These are phyloP conservation scores for Nothophoma quercina DNA, from an alignment of 2,329 filamentous ascomycete species.

Conservation along the genomic window DNA sequence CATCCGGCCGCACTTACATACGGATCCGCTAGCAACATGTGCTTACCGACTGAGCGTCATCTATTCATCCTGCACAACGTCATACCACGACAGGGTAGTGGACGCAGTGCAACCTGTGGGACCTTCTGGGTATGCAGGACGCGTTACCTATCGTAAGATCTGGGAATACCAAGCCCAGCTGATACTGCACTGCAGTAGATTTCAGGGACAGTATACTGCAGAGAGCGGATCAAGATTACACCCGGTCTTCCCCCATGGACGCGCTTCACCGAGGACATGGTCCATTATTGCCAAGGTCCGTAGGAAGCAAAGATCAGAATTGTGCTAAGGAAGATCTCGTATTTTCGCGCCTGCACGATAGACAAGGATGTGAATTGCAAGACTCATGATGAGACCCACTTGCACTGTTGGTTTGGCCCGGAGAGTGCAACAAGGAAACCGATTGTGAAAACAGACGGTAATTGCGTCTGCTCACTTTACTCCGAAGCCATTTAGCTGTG, in stretches of 20 bases:
- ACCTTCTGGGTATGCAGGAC: not conserved
- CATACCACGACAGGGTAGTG: conserved; percentile 6
- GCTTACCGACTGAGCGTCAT: not conserved
- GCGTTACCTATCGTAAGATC: conserved; percentile 13
- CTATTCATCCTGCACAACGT: not conserved
- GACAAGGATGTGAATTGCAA: conserved; percentile 5
- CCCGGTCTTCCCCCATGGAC: conserved; percentile 1
- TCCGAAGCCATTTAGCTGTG: not conserved
- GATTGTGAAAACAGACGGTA: not conserved
- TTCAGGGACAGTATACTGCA: not conserved
- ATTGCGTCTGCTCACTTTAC: not conserved
- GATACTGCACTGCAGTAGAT: conserved; percentile 5
- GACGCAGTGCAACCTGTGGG: conserved; percentile 7
- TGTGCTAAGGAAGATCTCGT: conserved; percentile 5
- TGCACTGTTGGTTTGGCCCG: not conserved
- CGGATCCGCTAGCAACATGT: not conserved
- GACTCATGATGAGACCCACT: conserved; percentile 3
- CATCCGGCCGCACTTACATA: not conserved
- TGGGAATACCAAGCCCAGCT: not conserved
- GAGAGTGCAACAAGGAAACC: not conserved
- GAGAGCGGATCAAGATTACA: not conserved
- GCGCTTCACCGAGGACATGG: not conserved
- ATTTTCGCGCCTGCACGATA: conserved; percentile 5
- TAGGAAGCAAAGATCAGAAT: conserved; percentile 1
- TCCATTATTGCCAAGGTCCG: conserved; percentile 11